A percentile compares a stretch with the other conserved stretches of the same genome.
Evolutionary conservation across 2,329 filamentous ascomycete genomes (phyloP).

Genomic region (Ustulina deusta): DNA sequence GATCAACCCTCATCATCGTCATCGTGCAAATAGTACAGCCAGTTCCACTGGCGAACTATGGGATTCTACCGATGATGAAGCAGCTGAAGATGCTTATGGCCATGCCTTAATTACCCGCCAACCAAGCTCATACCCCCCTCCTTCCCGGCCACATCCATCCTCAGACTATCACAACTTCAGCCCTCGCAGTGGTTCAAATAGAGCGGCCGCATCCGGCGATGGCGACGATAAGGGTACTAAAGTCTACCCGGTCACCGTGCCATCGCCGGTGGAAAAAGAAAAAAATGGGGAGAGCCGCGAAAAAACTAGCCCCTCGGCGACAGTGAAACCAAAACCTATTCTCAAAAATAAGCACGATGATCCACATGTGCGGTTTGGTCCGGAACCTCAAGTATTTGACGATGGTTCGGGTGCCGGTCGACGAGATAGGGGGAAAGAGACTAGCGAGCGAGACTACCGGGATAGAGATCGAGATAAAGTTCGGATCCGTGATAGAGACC

Average conservation of each 20-base stretch:
- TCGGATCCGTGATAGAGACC: constrained; percentile 39
- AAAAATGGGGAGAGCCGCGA: constrained; percentile 30
- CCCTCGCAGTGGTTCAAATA: constrained; percentile 13
- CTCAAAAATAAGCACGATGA: constrained; percentile 71
- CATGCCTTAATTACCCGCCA: constrained; percentile 33
- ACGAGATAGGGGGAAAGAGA: constrained; percentile 32
- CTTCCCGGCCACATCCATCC: constrained; percentile 37
- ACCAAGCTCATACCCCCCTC: constrained; percentile 43
- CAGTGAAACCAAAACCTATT: constrained; percentile 66
- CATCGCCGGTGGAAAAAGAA: constrained; percentile 46
- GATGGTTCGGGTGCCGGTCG: constrained; percentile 55
- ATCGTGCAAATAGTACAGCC: constrained; percentile 42
- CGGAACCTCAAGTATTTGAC: constrained; percentile 53
- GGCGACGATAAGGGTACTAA: constrained; percentile 50
- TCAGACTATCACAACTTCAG: constrained; percentile 38
- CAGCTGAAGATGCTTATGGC: constrained; percentile 15
- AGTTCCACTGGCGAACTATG: constrained; percentile 47
- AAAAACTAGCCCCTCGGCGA: constrained; percentile 52
- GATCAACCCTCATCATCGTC: constrained; percentile 38
- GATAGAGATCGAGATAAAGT: constrained; percentile 36
- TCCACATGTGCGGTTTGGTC: constrained; percentile 64
- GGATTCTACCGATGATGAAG: constrained; percentile 47
- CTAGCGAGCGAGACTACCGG: constrained; percentile 24
- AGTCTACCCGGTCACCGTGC: constrained; percentile 58
- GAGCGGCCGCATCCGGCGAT: constrained; percentile 14